Evolutionary conservation across 371 early-diverging fungal genomes (phyloP), one percentile per base, ranked within the genome.

Genomic region (Cokeromyces recurvatus): DNA sequence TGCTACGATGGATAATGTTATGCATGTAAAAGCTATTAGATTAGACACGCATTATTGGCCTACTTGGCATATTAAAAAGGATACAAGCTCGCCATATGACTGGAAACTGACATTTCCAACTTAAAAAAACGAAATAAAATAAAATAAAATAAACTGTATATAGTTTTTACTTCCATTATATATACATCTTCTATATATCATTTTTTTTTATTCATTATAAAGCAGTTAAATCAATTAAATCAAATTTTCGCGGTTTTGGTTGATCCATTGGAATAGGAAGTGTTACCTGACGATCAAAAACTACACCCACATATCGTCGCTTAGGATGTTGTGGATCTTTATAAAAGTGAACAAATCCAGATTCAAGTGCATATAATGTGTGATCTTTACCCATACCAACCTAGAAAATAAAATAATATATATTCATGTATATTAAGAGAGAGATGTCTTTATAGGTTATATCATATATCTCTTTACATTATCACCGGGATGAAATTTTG

Each of bases 321-420:
- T 81, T 81, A 43, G 81, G 73, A 48, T 79, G 72, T 57, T 68
- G 71, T 21, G 79, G 81, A 44, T 88, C 74, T 52, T 86, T 87
- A 52, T 92, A 92, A 49, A 92, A 87, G 48, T 81, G 81, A 24
- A 97, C 94, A 51, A 81, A 85, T n/a, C 97, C 97, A 1, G 81
- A 76, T 35, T 78, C 75, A 32, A 88, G 65, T 20, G 95, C 91
- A 64, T 65, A 92, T 38, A 95, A 62, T 12, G 97, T 97, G 67
- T 91, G 92, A 69, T 95, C 97, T 54, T 86, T 84, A 44, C 95
- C 95, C 60, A 91, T 84, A 11, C 89, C 91, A 38, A 94, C 87
- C 76, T 86, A 55, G 38, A 22, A 1, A 41, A 15, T 7, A 7
- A 43, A 29, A 43, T 11, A 29, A 29, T 8, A 29, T 8, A 29